A percentile compares a stretch with the other conserved stretches of the same genome.
Evolutionary conservation across 345 rosid species (phyloP).

Genomic region (Schrenkiella parvula): DNA sequence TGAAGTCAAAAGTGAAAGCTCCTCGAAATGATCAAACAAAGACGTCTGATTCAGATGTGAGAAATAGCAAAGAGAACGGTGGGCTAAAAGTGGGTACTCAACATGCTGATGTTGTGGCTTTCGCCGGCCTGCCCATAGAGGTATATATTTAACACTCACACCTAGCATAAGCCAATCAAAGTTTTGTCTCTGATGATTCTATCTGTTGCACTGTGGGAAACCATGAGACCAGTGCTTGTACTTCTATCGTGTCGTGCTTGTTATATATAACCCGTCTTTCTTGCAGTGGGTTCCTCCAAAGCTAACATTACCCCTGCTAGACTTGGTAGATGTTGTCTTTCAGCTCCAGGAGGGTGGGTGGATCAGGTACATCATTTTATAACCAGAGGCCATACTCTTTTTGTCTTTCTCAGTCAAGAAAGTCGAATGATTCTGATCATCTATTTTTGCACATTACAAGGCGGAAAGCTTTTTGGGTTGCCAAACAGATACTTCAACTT

Average conservation of each 20-base stretch:
- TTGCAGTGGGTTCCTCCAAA: constrained; percentile 99
- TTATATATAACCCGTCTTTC: constrained; percentile 12
- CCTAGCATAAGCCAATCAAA: neutral
- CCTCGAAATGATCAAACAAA: constrained; percentile 42
- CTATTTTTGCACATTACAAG: constrained; percentile 39
- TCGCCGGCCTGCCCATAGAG: constrained; percentile 69
- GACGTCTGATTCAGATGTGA: constrained; percentile 30
- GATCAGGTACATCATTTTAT: constrained; percentile 66
- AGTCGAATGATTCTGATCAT: constrained; percentile 1
- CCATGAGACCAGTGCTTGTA: constrained; percentile 10
- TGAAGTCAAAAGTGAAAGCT: constrained; percentile 29
- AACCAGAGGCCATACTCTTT: neutral
- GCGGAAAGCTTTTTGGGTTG: constrained; percentile 98
- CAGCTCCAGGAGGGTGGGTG: constrained; percentile 99
- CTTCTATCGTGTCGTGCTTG: constrained; percentile 7
- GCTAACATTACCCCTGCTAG: constrained; percentile 72
- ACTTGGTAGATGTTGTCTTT: constrained; percentile 86
- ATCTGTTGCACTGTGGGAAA: neutral
- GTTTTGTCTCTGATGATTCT: neutral
- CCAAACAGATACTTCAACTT: constrained; percentile 90
- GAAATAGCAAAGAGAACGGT: constrained; percentile 42
- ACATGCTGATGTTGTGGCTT: constrained; percentile 42
- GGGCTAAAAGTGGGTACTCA: constrained; percentile 37
- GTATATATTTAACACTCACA: constrained; percentile 33
- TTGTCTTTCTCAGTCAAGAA: neutral